phyloP scores from a whole-genome alignment of 129 eudicot genomes.

The Pulicaria dysenterica region DNA sequence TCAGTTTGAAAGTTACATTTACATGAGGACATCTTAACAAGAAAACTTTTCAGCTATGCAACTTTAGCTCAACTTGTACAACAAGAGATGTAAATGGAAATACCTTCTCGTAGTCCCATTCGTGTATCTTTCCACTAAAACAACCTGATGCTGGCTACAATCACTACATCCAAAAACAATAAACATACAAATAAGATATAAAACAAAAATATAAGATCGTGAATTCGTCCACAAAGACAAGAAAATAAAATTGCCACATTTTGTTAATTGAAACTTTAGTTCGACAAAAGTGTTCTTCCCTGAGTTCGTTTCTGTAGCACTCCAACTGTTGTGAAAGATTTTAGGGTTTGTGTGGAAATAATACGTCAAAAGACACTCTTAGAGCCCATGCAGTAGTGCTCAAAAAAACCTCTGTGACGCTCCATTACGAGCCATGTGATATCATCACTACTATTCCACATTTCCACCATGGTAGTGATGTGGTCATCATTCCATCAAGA shows the following conservation, averaged over 20 bases:
- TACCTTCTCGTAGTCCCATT: conserved; percentile 88
- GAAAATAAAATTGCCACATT: background rate
- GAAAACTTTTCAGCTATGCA: background rate
- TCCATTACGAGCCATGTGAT: no score
- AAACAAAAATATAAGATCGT: background rate
- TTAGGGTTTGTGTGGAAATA: no score
- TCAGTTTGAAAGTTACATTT: background rate
- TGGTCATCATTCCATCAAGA: no score
- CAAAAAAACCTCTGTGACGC: no score
- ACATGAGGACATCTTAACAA: background rate
- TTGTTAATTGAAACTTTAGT: background rate
- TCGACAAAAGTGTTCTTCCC: background rate
- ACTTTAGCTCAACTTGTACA: conserved; percentile 6
- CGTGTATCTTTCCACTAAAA: conserved; percentile 74
- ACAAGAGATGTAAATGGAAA: background rate
- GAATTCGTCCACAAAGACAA: conserved; percentile 2
- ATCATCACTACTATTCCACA: no score
- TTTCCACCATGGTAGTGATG: no score
- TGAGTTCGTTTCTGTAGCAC: background rate
- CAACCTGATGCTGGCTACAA: conserved; percentile 35
- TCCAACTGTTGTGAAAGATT: background rate
- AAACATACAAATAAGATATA: conserved; percentile 1
- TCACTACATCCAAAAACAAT: conserved; percentile 35
- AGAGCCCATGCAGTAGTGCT: no score
- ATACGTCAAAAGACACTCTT: no score